Evolutionary conservation across 768 basidiomycete genomes (phyloP).

Genomic region (Termitomyces sp.): DNA sequence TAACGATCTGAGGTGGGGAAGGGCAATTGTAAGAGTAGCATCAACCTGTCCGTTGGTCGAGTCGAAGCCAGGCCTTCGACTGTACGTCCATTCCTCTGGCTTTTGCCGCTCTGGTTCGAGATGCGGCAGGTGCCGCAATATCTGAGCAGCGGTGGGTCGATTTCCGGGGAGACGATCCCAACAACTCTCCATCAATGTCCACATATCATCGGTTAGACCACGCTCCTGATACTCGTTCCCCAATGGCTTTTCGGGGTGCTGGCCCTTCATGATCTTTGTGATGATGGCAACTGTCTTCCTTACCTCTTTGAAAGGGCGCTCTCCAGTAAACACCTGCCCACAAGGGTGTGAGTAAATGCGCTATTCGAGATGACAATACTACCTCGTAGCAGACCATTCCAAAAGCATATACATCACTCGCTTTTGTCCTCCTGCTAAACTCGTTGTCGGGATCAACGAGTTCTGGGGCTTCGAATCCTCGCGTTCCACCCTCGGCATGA

Average conservation of each 20-base stretch:
- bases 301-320: background rate
- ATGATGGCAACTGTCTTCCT: background rate
- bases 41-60: background rate
- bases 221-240: background rate
- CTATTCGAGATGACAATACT: slow-evolving; percentile 25
- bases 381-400: slow-evolving; percentile 16
- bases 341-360: background rate
- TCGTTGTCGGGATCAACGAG: slow-evolving; percentile 22
- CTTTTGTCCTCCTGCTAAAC: slow-evolving; percentile 2
- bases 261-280: background rate
- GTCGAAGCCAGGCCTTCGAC: slow-evolving; percentile 3
- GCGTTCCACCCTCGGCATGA: slow-evolving; percentile 20
- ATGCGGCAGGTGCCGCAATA: background rate
- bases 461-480: slow-evolving; percentile 34
- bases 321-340: background rate
- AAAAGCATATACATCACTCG: slow-evolving; percentile 17
- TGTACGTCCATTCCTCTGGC: slow-evolving; percentile 4
- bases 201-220: slow-evolving; percentile 8
- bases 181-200: slow-evolving; percentile 9
- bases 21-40: background rate
- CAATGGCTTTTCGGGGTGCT: slow-evolving; percentile 1
- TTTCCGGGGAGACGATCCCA: slow-evolving; percentile 1
- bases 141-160: slow-evolving; percentile 2
- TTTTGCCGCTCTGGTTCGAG: background rate
- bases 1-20: background rate